Evolutionary conservation across 148 eudicot species (phyloP), one percentile per base, ranked within the genome.

Genomic region (Camellia granthamiana): DNA sequence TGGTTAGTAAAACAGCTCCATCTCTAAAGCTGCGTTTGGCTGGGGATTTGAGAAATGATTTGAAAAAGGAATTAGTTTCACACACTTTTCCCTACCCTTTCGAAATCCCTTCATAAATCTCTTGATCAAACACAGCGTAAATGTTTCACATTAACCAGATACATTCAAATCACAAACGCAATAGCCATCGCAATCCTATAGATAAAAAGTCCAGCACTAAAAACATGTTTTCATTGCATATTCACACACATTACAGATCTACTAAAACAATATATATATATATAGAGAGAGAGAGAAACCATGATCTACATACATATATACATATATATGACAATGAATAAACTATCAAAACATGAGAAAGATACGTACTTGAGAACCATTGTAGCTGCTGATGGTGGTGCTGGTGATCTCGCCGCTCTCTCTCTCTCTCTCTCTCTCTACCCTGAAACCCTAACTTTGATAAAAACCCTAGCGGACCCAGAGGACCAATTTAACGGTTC

Each of bases 361-460:
- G 30, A 61, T 5, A 16, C 41, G 11, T 64, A 64, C 68, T 64
- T 64, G 68, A 64, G 68, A 64, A 64, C 68, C 68, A 64, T 64
- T 41, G 68, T 42, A 64, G 68, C 68, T 64, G 68, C 68, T 64
- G 8, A 0, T 64, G 68, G 6, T 21, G 13, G 42, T 64, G 68
- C 68, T 64, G 8, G 2, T 64, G 68, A 2, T 21, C 11, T 21
- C 68, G 38, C 10, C 68, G 63, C 63, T 3, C 15, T 18, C 19
- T 15, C 63, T 60, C 19, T 60, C 30, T 30, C 30, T 30, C 30
- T 23, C 23, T 18, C 1, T 0, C 63, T 18, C 19, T 60, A 3
- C 12, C 3, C 19, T 60, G 19, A 60, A 60, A 11, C 14, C 18
- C 18, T 3, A 60, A 62, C 12, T 23, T 64, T 64, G 41, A 18